Evolutionary conservation across 805 yeast species (phyloP), one percentile per base, ranked within the genome.

Genomic region (Kodamaea kakaduensis): DNA sequence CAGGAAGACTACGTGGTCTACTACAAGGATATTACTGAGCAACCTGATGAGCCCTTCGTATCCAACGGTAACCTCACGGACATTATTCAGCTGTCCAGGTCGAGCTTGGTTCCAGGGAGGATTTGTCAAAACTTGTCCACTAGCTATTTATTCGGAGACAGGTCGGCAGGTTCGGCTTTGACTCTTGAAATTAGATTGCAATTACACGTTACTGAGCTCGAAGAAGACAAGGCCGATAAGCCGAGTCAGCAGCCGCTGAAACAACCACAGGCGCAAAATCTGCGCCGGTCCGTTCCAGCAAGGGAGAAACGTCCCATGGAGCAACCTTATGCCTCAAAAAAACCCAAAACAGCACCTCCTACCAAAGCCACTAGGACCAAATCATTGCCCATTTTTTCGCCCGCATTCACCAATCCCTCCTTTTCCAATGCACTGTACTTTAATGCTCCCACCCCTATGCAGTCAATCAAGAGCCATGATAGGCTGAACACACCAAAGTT

Each of bases 91-190:
- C 43, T 56, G 21, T 35, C 58, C 4, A 51, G 56, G 24, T 46
- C 46, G 15, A 50, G 50, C 32, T 42, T 62, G 19, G 34, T 69
- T 4, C 66, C 80, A 4, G 75, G 81, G 9, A 67, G 81, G 37
- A 77, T 78, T 22, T 77, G 82, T 45, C 75, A 75, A 37, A 78
- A 72, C 48, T 64, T 78, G 34, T 66, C 77, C 18, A 70, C 73
- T 31, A 54, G 75, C 47, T 61, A 49, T 32, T 42, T 54, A 34
- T 54, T 54, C 34, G 59, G 59, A 15, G 67, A 59, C 56, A 63
- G 50, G 44, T 54, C 58, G 39, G 48, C 54, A 45, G 25, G 46
- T 6, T 56, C 72, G 9, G 55, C 69, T 1, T 71, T 75, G 40
- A 78, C 83, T 2, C 54, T 78, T 33, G 84, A 78, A 53, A 68